Evolutionary conservation across 75 land plant species (phyloP).

Genomic region (Ceratopteris richardii): DNA sequence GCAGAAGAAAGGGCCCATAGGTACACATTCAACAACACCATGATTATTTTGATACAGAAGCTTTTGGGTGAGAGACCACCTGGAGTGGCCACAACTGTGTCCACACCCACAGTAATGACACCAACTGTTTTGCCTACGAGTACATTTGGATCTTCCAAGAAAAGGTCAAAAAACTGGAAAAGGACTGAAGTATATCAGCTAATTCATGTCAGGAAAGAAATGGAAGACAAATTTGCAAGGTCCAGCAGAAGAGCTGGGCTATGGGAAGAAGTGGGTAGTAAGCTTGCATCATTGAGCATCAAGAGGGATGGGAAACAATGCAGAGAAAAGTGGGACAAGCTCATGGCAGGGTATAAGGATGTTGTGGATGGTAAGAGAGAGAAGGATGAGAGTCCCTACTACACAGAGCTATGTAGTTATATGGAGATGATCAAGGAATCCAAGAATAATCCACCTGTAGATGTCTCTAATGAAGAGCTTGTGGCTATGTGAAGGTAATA

Average conservation of each 20-base stretch:
- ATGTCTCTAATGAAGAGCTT: background rate
- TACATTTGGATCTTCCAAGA: constrained; percentile 23
- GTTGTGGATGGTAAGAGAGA: constrained; percentile 40
- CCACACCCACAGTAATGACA: background rate
- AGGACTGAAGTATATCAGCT: constrained; percentile 37
- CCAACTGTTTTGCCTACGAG: background rate
- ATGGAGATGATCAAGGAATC: constrained; percentile 1
- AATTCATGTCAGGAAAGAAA: constrained; percentile 32
- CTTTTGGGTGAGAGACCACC: constrained; percentile 18
- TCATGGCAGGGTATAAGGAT: constrained; percentile 46
- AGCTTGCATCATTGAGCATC: constrained; percentile 28
- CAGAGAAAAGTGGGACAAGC: constrained; percentile 45
- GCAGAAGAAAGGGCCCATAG: constrained; percentile 31
- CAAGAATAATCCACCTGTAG: background rate
- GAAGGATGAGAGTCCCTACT: constrained; percentile 37
- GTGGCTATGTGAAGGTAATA: too few species aligned
- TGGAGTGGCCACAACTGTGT: background rate
- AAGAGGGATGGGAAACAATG: constrained; percentile 47
- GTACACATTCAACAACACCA: constrained; percentile 26
- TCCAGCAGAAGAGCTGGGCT: constrained; percentile 35
- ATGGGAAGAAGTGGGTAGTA: constrained; percentile 41
- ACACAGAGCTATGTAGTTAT: constrained; percentile 17
- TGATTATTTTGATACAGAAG: constrained; percentile 29
- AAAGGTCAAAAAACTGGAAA: constrained; percentile 44
- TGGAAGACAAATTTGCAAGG: constrained; percentile 32